A percentile compares a stretch with the other conserved stretches of the same genome.
Conservation (phyloP, 1,284 basidiomycete species). For the Thelephora terrestris region DNA sequence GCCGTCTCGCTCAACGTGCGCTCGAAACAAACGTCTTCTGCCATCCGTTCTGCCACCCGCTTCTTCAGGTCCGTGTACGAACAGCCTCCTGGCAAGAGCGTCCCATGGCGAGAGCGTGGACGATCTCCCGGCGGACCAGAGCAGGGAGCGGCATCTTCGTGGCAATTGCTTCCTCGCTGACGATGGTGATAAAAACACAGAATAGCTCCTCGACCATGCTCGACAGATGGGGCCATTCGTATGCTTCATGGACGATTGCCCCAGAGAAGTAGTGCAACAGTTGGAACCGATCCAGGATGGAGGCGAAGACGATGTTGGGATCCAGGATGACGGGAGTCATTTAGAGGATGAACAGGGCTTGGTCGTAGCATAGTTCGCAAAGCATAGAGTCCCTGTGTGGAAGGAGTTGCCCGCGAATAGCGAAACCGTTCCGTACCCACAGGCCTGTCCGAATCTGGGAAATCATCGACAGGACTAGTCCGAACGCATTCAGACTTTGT, state of each 20-base stretch:
- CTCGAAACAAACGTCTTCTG: conserved; percentile 82
- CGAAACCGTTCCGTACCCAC: conserved; percentile 97
- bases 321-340: conserved; percentile 73
- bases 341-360: conserved; percentile 92
- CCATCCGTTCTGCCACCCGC: conserved; percentile 82
- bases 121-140: conserved; percentile 76
- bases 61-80: conserved; percentile 91
- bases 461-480: conserved; percentile 75
- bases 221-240: conserved; percentile 64
- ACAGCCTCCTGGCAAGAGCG: too few relatives aligned
- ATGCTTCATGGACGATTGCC: conserved; percentile 42
- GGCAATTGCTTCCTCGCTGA: conserved; percentile 78
- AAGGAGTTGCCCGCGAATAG: conserved; percentile 90
- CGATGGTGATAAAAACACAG: conserved; percentile 78
- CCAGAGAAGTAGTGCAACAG: conserved; percentile 75
- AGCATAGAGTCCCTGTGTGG: conserved; percentile 96
- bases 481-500: not conserved
- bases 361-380: conserved; percentile 93
- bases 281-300: conserved; percentile 86
- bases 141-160: conserved; percentile 57
- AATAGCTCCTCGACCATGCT: conserved; percentile 92
- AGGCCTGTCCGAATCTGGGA: conserved; percentile 92
- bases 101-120: conserved; percentile 88
- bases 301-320: conserved; percentile 73
- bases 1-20: conserved; percentile 66